Percentiles rank a stretch among this genome's conserved stretches.
Conservation (phyloP, 2,329 filamentous ascomycete genomes). For the Scorias spongiosa region DNA sequence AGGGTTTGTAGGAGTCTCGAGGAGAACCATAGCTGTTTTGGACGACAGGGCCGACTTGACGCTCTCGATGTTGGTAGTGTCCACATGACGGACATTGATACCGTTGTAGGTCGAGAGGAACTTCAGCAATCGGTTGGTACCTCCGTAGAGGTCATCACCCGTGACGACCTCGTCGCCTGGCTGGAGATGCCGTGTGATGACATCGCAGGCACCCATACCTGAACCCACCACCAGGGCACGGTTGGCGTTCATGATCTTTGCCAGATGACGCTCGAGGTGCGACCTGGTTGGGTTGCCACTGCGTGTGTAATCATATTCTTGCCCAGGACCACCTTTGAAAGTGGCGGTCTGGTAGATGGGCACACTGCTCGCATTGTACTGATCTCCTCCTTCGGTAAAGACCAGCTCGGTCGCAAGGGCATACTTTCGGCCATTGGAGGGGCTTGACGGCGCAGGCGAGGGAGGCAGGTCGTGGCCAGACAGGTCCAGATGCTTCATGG, state of each 20-base stretch:
- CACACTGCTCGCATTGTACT: conserved; percentile 91
- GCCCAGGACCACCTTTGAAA: conserved; percentile 75
- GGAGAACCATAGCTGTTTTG: conserved; percentile 87
- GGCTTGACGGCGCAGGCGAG: conserved; percentile 84
- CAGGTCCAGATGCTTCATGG: conserved; percentile 47
- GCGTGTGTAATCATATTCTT: conserved; percentile 95
- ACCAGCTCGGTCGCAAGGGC: conserved; percentile 91
- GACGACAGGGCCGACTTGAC: conserved; percentile 53
- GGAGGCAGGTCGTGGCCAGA: conserved; percentile 77
- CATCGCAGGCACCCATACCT: conserved; percentile 93
- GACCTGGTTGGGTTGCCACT: conserved; percentile 94
- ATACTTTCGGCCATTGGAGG: conserved; percentile 72
- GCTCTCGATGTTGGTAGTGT: conserved; percentile 65
- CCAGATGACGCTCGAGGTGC: conserved; percentile 87
- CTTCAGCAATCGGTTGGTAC: conserved; percentile 83
- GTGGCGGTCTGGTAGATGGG: conserved; percentile 97
- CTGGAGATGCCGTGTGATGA: conserved; percentile 78
- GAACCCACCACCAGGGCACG: conserved; percentile 87
- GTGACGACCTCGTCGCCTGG: conserved; percentile 96
- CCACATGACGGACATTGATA: conserved; percentile 89
- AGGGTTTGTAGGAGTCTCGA: conserved; percentile 95
- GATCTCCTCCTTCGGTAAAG: conserved; percentile 88
- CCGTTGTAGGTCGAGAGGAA: conserved; percentile 80
- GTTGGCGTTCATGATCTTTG: conserved; percentile 96
- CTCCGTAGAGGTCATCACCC: conserved; percentile 91